phyloP scores from a whole-genome alignment of 2,329 filamentous ascomycete genomes.

The Aspergillus ochraceoroseus region DNA sequence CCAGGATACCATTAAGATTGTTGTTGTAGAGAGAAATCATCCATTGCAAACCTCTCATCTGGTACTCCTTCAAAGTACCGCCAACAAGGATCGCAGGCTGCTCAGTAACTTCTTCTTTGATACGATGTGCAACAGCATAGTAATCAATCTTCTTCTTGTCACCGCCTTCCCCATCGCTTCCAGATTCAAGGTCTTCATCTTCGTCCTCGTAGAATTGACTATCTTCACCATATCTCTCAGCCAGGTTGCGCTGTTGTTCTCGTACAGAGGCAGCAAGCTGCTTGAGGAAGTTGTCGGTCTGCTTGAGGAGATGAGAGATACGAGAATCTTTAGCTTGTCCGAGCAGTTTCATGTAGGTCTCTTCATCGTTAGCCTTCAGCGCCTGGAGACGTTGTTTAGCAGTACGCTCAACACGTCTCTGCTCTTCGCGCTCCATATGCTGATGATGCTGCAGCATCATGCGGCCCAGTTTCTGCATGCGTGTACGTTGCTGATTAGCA shows the following conservation, averaged over 20 bases:
- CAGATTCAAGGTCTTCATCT: conserved; percentile 63
- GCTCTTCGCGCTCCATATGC: conserved; percentile 98
- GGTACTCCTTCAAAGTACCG: conserved; percentile 92
- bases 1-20: conserved; percentile 96
- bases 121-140: conserved; percentile 93
- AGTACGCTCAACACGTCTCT: conserved; percentile 94
- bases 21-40: conserved; percentile 99
- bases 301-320: conserved; percentile 93
- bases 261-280: conserved; percentile 94
- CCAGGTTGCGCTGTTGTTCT: conserved; percentile 79
- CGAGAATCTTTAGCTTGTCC: conserved; percentile 98
- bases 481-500: conserved; percentile 62
- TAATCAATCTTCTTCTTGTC: conserved; percentile 82
- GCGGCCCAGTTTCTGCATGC: conserved; percentile 79
- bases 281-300: conserved; percentile 95
- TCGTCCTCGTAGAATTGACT: conserved; percentile 52
- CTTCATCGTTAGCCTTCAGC: conserved; percentile 97
- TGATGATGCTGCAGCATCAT: conserved; percentile 87
- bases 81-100: conserved; percentile 86
- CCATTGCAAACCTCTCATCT: conserved; percentile 97
- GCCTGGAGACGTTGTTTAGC: conserved; percentile 99
- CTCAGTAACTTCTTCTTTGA: conserved; percentile 82
- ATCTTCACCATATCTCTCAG: conserved; percentile 70
- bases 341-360: conserved; percentile 95
- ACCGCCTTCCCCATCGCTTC: conserved; percentile 58